Evolutionary conservation across 257 asterid species (phyloP), one percentile per base, ranked within the genome.

Genomic region (Lithospermum erythrorhizon): DNA sequence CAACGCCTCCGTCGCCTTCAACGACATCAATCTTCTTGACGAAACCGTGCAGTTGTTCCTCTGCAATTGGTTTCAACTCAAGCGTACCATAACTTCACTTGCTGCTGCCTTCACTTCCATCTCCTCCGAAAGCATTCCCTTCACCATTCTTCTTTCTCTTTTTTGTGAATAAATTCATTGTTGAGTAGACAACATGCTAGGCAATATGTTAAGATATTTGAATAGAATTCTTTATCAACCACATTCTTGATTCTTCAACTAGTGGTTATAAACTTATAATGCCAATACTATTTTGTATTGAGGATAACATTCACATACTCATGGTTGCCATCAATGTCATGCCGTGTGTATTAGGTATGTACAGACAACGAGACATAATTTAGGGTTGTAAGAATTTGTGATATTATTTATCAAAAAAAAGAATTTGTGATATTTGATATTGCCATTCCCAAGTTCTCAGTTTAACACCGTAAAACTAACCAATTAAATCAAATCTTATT

Each of bases 1-100:
- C 94, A 20, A 32, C 75, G 27, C 78, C 64, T 3, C 90, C 94
- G 53, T 81, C 82, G 10, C 94, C 94, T 64, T 82, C 62, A 0
- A 76, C 52, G 11, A 82, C 56, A 14, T 80, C 83, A 47, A 82
- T 52, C 59, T 59, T 73, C 55, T 66, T 61, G 45, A 87, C 7
- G 16, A 77, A 19, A 15, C 65, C 61, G 16, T 78, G 79, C 6
- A 84, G 78, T 24, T 35, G 47, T 48, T 71, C 56, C 0, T 45
- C 41, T 0, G 59, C 69, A 25, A 66, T 25, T 15, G 48, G 35
- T 1, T 68, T 56, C 14, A 72, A 45, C 10, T 14, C 55, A 16
- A 62, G 66, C 15, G 66, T 62, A 1, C 76, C 69, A n/a, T 62
- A 72, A 68, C 72, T 53, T 57, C 62, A n/a, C 58, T 56, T 7